Conservation (phyloP, 108 stramenopile species). For the Discostella stelligeroides region DNA sequence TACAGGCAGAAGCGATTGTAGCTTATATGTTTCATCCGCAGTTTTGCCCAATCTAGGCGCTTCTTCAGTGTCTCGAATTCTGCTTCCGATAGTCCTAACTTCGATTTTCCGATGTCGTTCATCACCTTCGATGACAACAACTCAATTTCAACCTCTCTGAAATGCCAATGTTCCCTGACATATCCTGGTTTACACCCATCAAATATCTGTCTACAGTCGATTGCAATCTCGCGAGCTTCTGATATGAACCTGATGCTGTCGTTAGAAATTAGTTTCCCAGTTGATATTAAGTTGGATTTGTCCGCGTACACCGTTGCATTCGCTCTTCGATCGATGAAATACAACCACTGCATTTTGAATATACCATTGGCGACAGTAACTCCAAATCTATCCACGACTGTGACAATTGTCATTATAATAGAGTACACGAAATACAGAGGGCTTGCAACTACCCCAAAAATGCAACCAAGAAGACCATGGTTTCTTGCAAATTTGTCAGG, state of each 20-base stretch:
- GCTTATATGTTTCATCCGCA: conserved; percentile 19
- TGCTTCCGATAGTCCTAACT: conserved; percentile 14
- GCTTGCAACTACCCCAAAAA: conserved; percentile 48
- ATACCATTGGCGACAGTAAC: conserved; percentile 48
- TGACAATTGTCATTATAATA: conserved; percentile 30
- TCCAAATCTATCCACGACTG: conserved; percentile 51
- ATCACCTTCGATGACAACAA: conserved; percentile 9
- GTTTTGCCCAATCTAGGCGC: conserved; percentile 25
- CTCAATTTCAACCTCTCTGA: conserved; percentile 32
- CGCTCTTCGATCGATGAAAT: conserved; percentile 37
- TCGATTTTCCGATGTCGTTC: background rate
- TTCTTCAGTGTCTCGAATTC: conserved; percentile 17
- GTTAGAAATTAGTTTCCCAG: conserved; percentile 16
- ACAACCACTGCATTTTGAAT: conserved; percentile 46
- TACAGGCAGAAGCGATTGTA: conserved; percentile 54
- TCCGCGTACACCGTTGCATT: conserved; percentile 39
- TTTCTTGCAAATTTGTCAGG: conserved; percentile 56
- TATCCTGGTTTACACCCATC: conserved; percentile 25
- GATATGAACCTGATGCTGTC: conserved; percentile 17
- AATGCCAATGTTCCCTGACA: conserved; percentile 48
- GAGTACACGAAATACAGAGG: conserved; percentile 44
- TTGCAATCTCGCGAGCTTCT: conserved; percentile 34
- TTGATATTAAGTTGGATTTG: conserved; percentile 22
- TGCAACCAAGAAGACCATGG: conserved; percentile 56
- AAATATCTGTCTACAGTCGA: conserved; percentile 43